These are phyloP conservation scores for Debaryomyces sp. DNA, from an alignment of 1,139 yeast genomes.

Conservation along the genomic window DNA sequence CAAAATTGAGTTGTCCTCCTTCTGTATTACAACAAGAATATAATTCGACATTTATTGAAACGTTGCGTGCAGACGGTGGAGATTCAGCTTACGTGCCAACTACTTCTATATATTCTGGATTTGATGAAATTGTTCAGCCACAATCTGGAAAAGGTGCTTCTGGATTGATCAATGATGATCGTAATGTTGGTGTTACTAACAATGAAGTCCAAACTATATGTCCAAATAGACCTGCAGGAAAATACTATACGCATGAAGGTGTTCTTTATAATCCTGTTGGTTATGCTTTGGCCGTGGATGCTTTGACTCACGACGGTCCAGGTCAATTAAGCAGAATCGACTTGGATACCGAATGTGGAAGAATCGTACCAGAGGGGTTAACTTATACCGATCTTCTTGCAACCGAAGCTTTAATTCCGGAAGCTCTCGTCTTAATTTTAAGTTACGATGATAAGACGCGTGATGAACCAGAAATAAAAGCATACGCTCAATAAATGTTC, in stretches of 20 bases:
- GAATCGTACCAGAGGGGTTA: neutral
- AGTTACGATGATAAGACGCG: neutral
- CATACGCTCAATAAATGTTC: neutral
- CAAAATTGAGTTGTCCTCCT: slow-evolving; percentile 3
- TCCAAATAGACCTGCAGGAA: slow-evolving; percentile 6
- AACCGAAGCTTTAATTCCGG: neutral
- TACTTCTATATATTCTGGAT: slow-evolving; percentile 7
- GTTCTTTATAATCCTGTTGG: slow-evolving; percentile 5
- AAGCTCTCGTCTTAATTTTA: neutral
- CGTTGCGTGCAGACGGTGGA: slow-evolving; percentile 5
- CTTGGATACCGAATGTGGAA: slow-evolving; percentile 2
- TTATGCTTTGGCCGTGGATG: slow-evolving; percentile 7
- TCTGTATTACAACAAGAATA: slow-evolving; percentile 5
- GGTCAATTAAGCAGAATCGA: slow-evolving; percentile 6
- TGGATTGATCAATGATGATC: slow-evolving; percentile 1
- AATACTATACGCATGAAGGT: slow-evolving; percentile 6
- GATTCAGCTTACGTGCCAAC: slow-evolving; percentile 8
- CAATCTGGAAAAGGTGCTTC: slow-evolving; percentile 6
- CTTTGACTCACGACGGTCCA: slow-evolving; percentile 5
- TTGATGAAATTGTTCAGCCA: slow-evolving; percentile 5
- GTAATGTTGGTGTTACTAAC: slow-evolving; percentile 2
- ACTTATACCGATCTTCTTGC: neutral
- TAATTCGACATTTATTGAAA: slow-evolving; percentile 4
- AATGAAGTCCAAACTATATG: slow-evolving; percentile 4
- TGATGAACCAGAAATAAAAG: neutral